Conservation (phyloP, 257 asterid species). For the Lithospermum erythrorhizon region DNA sequence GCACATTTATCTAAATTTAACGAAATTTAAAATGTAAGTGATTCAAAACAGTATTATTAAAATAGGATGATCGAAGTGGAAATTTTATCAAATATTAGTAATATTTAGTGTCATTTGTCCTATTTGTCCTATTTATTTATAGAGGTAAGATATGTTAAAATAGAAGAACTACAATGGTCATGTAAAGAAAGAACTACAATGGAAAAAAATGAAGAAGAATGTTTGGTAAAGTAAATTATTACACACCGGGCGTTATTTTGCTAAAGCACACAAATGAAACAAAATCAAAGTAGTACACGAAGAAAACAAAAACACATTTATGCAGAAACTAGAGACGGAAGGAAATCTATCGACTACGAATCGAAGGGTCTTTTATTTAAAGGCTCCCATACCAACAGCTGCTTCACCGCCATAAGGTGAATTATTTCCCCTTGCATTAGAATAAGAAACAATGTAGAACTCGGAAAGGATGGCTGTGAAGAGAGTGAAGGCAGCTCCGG, state of each 20-base stretch:
- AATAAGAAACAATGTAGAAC: slow-evolving; percentile 51
- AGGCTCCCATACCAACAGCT: slow-evolving; percentile 64
- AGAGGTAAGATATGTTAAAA: no score
- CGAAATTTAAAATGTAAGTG: no score
- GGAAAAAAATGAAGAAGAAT: no score
- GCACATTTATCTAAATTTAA: no score
- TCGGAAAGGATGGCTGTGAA: slow-evolving; percentile 67
- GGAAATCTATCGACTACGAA: neutral
- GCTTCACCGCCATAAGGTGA: slow-evolving; percentile 45
- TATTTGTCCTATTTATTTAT: no score
- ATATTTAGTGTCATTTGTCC: no score
- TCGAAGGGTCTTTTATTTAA: slow-evolving; percentile 27
- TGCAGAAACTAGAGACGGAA: neutral
- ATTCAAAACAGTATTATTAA: no score
- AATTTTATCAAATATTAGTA: no score
- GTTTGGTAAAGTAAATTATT: no score
- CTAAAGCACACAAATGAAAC: neutral
- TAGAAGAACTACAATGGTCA: no score
- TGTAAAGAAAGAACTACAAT: no score
- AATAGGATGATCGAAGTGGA: no score
- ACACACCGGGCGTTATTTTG: neutral
- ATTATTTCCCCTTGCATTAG: slow-evolving; percentile 39
- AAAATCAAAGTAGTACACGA: neutral
- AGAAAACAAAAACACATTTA: neutral
- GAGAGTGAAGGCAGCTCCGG: slow-evolving; percentile 75